These are phyloP conservation scores for Fusarium foetens DNA, from an alignment of 2,329 filamentous ascomycete species.

Conservation along the genomic window DNA sequence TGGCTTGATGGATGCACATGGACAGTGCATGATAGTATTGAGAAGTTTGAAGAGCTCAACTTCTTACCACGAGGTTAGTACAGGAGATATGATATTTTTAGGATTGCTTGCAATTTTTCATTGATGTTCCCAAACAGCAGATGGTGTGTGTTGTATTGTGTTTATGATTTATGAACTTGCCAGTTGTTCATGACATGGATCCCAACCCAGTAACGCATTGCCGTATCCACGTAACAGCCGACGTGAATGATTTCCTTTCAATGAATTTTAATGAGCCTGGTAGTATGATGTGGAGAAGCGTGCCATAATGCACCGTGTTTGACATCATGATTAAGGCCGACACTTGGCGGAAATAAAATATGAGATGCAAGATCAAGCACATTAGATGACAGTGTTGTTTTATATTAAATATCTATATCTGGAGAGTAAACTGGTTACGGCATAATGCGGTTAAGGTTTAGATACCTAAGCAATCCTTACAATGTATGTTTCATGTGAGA, in stretches of 20 bases:
- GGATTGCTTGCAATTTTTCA: background rate
- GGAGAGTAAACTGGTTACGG: background rate
- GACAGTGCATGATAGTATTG: background rate
- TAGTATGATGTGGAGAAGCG: background rate
- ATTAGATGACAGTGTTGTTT: background rate
- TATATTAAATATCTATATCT: background rate
- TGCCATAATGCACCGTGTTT: background rate
- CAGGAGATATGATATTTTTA: background rate
- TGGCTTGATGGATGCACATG: background rate
- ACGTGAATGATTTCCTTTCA: background rate
- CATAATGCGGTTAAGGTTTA: background rate
- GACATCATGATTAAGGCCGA: background rate
- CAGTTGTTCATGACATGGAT: background rate
- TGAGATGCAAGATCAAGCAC: background rate
- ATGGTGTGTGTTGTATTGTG: background rate
- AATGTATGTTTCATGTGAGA: background rate
- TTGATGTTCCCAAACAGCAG: background rate
- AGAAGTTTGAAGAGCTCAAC: conserved; percentile 1
- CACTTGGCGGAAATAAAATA: background rate
- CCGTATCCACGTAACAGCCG: background rate
- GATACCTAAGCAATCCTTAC: background rate
- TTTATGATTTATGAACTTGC: background rate
- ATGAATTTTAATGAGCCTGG: background rate
- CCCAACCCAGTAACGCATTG: background rate
- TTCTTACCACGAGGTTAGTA: background rate